Evolutionary conservation across 257 asterid genomes (phyloP).

Genomic region (Ajuga chamaepitys): DNA sequence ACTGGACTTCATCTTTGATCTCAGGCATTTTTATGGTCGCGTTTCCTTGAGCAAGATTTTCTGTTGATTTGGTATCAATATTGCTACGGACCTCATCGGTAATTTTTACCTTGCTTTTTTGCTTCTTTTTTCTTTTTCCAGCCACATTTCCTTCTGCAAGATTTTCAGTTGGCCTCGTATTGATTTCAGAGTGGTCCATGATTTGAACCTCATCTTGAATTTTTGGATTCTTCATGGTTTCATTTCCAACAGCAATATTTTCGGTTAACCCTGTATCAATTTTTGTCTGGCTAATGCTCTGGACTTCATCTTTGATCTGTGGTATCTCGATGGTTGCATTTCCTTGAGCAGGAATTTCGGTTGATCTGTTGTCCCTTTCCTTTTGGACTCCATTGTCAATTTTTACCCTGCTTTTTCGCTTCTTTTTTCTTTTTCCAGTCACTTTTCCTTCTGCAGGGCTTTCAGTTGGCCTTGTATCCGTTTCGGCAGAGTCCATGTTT

Average conservation of each 20-base stretch:
- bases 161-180: not conserved
- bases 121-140: not conserved
- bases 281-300: not conserved
- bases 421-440: not conserved
- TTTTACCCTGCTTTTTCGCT: not conserved
- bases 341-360: not conserved
- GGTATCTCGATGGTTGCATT: not conserved
- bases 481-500: not conserved
- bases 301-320: not conserved
- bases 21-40: not conserved
- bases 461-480: not conserved
- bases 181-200: not conserved
- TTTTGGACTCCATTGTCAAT: not conserved
- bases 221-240: not conserved
- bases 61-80: not conserved
- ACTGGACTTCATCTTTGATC: slow-evolving; percentile 3
- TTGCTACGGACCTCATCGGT: not conserved
- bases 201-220: not conserved
- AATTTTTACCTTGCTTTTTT: slow-evolving; percentile 2
- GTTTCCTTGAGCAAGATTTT: slow-evolving; percentile 1
- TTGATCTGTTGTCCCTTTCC: not conserved
- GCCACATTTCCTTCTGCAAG: not conserved
- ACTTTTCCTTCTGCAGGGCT: slow-evolving; percentile 8
- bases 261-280: not conserved
- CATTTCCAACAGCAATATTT: slow-evolving; percentile 3